A percentile compares a stretch with the other conserved stretches of the same genome.
Conservation (phyloP, 352 stramenopile genomes). For the Pythium dissotocum region DNA sequence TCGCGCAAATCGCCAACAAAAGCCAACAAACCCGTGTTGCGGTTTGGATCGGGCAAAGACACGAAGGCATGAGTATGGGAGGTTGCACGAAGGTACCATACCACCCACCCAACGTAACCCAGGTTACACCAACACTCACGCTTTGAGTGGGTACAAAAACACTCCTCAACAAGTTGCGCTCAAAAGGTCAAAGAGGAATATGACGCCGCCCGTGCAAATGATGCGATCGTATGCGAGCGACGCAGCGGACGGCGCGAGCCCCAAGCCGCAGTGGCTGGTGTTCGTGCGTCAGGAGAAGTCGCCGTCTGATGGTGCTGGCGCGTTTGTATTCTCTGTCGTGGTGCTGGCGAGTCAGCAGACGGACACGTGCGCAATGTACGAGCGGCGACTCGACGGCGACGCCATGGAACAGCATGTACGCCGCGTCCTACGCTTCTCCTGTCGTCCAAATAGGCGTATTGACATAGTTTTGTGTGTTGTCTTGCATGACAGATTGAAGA, state of each 20-base stretch:
- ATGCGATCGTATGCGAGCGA: conserved; percentile 44
- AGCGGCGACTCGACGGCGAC: conserved; percentile 32
- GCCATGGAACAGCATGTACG: conserved; percentile 42
- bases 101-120: conserved; percentile 5
- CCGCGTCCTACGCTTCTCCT: not conserved
- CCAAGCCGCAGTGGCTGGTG: conserved; percentile 38
- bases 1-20: conserved; percentile 1
- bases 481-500: conserved; percentile 53
- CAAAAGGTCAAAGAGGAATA: not conserved
- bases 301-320: not conserved
- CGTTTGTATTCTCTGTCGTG: conserved; percentile 42
- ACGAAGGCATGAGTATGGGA: conserved; percentile 8
- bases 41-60: conserved; percentile 19
- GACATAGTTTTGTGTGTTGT: not conserved
- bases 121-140: not conserved
- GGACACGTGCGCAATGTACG: conserved; percentile 29
- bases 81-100: conserved; percentile 23
- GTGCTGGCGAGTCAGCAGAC: conserved; percentile 12
- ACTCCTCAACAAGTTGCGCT: no score
- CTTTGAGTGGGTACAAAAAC: conserved; percentile 6
- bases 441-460: not conserved
- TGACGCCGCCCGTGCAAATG: not conserved
- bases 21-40: not conserved
- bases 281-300: conserved; percentile 34
- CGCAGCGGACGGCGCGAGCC: not conserved